A percentile compares a stretch with the other conserved stretches of the same genome.
phyloP scores from a whole-genome alignment of 2,329 filamentous ascomycete species.

The Penicillium sp. region DNA sequence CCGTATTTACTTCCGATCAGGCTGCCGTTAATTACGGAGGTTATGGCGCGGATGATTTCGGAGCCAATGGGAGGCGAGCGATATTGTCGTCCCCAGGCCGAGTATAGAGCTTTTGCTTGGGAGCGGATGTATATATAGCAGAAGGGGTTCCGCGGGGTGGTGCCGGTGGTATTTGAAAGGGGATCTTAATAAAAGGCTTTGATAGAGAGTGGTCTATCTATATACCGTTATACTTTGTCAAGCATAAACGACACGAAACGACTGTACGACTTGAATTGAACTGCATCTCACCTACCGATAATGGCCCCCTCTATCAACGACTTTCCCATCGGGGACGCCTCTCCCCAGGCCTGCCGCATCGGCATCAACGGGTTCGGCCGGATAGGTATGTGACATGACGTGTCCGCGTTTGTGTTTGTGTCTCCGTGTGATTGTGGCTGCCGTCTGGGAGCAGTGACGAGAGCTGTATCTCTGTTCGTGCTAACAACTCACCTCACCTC shows the following conservation, averaged over 20 bases:
- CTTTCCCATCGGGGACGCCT: constrained; percentile 20
- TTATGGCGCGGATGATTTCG: neutral
- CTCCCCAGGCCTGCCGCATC: constrained; percentile 61
- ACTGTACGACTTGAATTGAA: neutral
- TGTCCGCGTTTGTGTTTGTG: neutral
- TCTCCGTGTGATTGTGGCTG: neutral
- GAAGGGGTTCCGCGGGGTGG: neutral
- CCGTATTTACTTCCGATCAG: neutral
- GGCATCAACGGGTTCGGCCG: constrained; percentile 97
- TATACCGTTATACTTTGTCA: neutral
- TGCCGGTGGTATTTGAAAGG: neutral
- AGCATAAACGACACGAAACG: neutral
- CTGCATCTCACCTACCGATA: neutral
- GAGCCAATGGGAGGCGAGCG: neutral
- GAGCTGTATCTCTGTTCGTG: too few relatives aligned
- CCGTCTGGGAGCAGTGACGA: neutral
- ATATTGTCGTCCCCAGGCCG: neutral
- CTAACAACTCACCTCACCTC: neutral
- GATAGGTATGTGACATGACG: constrained; percentile 59
- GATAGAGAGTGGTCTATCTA: neutral
- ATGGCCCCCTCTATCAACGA: constrained; percentile 28
- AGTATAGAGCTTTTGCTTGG: neutral
- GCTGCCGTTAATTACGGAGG: neutral
- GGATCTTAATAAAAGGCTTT: neutral
- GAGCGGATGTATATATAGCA: neutral